Conservation (phyloP, 1,284 basidiomycete species). For the Afroboletus lepidellus region DNA sequence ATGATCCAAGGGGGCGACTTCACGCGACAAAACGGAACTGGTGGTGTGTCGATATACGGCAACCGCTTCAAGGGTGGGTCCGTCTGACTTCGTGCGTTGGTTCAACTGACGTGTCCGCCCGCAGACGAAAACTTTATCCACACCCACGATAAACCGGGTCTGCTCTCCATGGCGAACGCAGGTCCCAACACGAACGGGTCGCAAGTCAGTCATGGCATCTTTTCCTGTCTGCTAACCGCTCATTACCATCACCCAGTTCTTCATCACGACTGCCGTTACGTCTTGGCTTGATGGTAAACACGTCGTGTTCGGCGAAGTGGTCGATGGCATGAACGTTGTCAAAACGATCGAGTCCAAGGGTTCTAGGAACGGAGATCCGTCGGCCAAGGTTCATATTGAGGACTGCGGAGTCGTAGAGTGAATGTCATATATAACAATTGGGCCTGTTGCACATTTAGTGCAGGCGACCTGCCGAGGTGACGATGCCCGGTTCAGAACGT, state of each 20-base stretch:
- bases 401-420: slow-evolving; percentile 53
- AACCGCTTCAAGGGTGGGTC: slow-evolving; percentile 67
- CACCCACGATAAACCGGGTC: slow-evolving; percentile 76
- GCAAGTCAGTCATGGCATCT: slow-evolving; percentile 42
- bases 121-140: slow-evolving; percentile 85
- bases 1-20: slow-evolving; percentile 88
- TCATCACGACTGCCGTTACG: slow-evolving; percentile 83
- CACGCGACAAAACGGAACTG: slow-evolving; percentile 76
- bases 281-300: slow-evolving; percentile 80
- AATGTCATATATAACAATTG: neutral
- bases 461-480: slow-evolving; percentile 7
- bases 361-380: slow-evolving; percentile 52
- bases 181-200: slow-evolving; percentile 74
- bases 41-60: slow-evolving; percentile 91
- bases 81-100: too few species aligned
- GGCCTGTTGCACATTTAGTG: neutral
- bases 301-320: slow-evolving; percentile 84
- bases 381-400: slow-evolving; percentile 57
- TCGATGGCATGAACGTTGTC: slow-evolving; percentile 77
- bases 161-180: slow-evolving; percentile 91
- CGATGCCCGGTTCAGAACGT: slow-evolving; percentile 5
- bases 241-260: slow-evolving; percentile 53
- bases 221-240: neutral
- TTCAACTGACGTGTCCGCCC: neutral
- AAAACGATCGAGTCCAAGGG: slow-evolving; percentile 71